Percentiles rank a stretch among this genome's conserved stretches.
These are phyloP conservation scores for Lecanicillium sp. DNA, from an alignment of 2,329 filamentous ascomycete genomes.

Conservation along the genomic window DNA sequence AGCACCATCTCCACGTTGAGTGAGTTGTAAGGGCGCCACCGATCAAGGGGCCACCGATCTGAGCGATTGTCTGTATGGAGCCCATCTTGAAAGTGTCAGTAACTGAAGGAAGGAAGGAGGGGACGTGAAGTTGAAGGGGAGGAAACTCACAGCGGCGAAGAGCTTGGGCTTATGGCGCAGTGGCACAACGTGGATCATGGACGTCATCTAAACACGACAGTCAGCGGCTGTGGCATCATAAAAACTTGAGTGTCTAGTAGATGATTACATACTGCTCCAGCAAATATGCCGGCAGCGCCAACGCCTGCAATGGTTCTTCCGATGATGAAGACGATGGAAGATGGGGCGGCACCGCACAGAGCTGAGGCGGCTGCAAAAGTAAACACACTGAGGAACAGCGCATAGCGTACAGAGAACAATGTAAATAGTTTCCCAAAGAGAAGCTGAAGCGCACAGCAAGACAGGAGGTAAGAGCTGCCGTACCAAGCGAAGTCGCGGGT, in stretches of 20 bases:
- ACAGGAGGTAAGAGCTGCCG: constrained; percentile 25
- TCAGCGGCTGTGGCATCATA: constrained; percentile 19
- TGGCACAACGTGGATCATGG: no score
- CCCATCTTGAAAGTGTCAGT: no score
- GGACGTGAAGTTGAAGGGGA: no score
- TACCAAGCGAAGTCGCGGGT: constrained; percentile 37
- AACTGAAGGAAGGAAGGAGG: no score
- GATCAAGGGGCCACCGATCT: constrained; percentile 11
- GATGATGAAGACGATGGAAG: constrained; percentile 21
- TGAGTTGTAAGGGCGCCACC: constrained; percentile 14
- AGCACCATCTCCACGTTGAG: constrained; percentile 3
- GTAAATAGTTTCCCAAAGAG: constrained; percentile 32
- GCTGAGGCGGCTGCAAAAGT: constrained; percentile 18
- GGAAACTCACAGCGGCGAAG: no score
- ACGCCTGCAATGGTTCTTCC: constrained; percentile 26
- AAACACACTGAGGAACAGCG: constrained; percentile 11
- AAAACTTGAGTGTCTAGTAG: no score
- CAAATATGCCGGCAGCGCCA: constrained; percentile 22
- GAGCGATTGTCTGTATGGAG: no score
- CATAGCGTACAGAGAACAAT: constrained; percentile 15
- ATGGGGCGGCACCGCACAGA: constrained; percentile 21
- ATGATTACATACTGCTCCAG: constrained; percentile 23
- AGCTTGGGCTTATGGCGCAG: no score
- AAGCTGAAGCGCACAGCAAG: constrained; percentile 29
- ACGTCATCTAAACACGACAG: no score